Evolutionary conservation across 768 basidiomycete genomes (phyloP).

Genomic region (Tricholoma matsutake): DNA sequence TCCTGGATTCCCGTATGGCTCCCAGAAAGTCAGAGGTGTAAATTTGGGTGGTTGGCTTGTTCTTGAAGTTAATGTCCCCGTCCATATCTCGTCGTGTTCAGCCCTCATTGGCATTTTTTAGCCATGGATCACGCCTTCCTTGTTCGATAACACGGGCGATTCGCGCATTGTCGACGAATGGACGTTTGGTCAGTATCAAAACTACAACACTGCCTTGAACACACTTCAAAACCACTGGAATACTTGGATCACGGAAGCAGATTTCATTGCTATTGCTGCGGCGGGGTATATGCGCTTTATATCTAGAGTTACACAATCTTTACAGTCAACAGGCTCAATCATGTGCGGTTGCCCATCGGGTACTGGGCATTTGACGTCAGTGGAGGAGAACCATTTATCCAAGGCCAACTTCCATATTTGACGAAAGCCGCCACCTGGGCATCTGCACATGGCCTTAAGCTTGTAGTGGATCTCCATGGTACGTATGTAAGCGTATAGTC

Average conservation of each 20-base stretch:
- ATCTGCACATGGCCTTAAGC: conserved; percentile 62
- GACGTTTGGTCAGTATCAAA: conserved; percentile 69
- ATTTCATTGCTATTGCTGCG: conserved; percentile 71
- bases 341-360: conserved; percentile 82
- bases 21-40: conserved; percentile 74
- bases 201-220: conserved; percentile 43
- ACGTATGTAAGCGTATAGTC: conserved; percentile 5
- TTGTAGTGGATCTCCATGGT: conserved; percentile 79
- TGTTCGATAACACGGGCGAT: conserved; percentile 69
- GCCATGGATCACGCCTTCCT: conserved; percentile 79
- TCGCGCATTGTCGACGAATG: conserved; percentile 68
- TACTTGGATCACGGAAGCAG: conserved; percentile 80
- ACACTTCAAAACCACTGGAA: conserved; percentile 69
- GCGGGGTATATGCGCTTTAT: conserved; percentile 52
- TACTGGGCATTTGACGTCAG: conserved; percentile 89
- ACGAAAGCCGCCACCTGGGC: conserved; percentile 71
- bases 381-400: conserved; percentile 73
- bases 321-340: conserved; percentile 57
- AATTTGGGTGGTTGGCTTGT: conserved; percentile 69
- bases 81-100: not conserved
- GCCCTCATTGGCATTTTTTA: conserved; percentile 20
- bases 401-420: conserved; percentile 73
- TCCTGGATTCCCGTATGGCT: conserved; percentile 71
- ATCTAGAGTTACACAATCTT: conserved; percentile 4
- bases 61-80: conserved; percentile 32